Evolutionary conservation across 202 grass and related monocot genomes (phyloP), one percentile per base, ranked within the genome.

Genomic region (Brachypodium distachyon): DNA sequence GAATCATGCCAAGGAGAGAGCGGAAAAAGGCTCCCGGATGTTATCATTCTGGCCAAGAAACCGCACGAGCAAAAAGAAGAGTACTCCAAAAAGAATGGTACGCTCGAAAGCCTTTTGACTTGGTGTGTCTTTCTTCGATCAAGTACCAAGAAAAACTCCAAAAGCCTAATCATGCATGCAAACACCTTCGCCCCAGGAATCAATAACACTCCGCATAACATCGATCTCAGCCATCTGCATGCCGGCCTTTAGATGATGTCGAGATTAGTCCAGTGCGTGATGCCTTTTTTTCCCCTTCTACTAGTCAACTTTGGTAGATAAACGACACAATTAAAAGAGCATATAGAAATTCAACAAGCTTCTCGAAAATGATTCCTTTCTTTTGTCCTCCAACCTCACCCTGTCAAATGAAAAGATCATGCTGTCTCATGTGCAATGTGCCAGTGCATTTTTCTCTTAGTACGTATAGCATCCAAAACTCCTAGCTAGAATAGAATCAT

Each of bases 21-120:
- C 48, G 21, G 48, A 51, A 51, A n/a, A 51, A 51, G 48, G 48
- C 48, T 17, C 7, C n/a, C 48, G 21, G 39, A 21, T 6, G n/a
- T 16, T 21, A 50, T 50, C 47, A 50, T 50, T 50, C 9, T 50
- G 21, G 18, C 47, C 47, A 77, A 85, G 86, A 85, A 85, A 67
- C 77, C 16, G 52, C 56, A 33, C 7, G 70, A 41, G 62, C 75
- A 81, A 84, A 75, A 66, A 77, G 67, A 81, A 72, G 43, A 74
- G n/a, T n/a, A n/a, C n/a, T n/a, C n/a, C n/a, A n/a, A n/a, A n/a
- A n/a, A n/a, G n/a, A 50, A 52, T 62, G 82, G 43, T 39, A 81
- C 56, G 77, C 71, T 88, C 34, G 77, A 85, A 81, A 57, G 81
- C 86, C 79, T 84, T 84, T 84, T 81, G 86, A 88, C 86, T 70